Base-by-base conservation (phyloP, 2,329 filamentous ascomycete species). In the Raffaelea arxii region DNA sequence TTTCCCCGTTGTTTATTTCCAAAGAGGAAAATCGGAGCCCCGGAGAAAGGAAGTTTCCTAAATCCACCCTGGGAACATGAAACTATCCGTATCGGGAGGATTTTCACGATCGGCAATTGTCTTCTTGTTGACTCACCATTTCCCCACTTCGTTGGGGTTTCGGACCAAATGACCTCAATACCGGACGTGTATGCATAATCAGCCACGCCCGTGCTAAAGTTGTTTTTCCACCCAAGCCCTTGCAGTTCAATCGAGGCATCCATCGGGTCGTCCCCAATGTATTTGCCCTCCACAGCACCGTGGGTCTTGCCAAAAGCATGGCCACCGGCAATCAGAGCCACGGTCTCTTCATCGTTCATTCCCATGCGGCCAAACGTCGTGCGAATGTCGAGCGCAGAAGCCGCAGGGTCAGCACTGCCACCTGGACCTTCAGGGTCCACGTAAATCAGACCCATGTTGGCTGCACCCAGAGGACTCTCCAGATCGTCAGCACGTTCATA, bases 251-350 rank as follows among this genome's bases (percentile, higher is more conserved):
- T 64, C 37, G 63, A 60, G 46, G 82, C 80, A n/a, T 67, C 80
- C 56, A 79, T 74, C 19, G 84, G 84, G 62, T 86, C 84, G n/a
- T 68, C 64, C 46, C 81, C 82, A 41, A 87, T 72, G 56, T 86
- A 75, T 53, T 75, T 73, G n/a, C 73, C 66, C 16, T 78, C 68
- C 46, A 67, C 84, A 25, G 84, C 84, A 56, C 84, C 84, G 64
- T 89, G 84, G 0, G 83, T 86, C 75, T 89, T 89, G 57, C 84
- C 84, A 55, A 89, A 86, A 23, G 78, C 73, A 70, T 89, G 84
- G 27, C 84, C 84, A 59, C 84, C 84, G 32, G 80, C 80, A 59
- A 89, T 88, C 42, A 89, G 67, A 12, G 84, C 84, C 46, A 85
- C 84, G 0, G 84, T 89, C 70, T 89, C 84, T 65, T 85, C 79